Base-by-base conservation (phyloP, 1,284 basidiomycete genomes). In the Ceratobasidium sp. region DNA sequence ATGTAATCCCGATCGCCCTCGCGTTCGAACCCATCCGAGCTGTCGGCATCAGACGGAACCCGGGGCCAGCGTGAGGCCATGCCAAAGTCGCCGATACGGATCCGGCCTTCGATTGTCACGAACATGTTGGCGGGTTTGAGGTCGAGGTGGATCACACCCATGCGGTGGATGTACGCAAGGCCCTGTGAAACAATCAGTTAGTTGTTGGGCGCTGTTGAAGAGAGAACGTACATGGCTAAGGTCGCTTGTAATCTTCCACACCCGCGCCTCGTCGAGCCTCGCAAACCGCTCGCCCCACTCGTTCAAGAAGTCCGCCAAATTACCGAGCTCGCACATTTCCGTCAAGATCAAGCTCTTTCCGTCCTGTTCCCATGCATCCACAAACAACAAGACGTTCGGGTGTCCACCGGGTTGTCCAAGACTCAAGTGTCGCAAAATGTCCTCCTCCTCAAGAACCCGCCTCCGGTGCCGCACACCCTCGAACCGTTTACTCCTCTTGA, bases 51-150 rank as follows among this genome's bases (percentile, higher is more conserved):
- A 13, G 79, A 76, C 7, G 73, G 72, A 3, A 79, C 70, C 50
- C 93, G 83, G 1, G 93, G 93, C 89, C 91, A 94, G 58, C 92
- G 75, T 1, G 92, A 90, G 5, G 95, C 95, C 85, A 98, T 91
- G n/a, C 97, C 97, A 83, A 99, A 99, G 79, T 99, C 97, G 15
- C 95, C 95, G 77, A 99, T 96, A 83, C 96, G 97, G 80, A 99
- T 91, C 31, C 92, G 87, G 5, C 96, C 96, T 70, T 91, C 86
- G 27, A 86, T 84, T 2, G 94, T 95, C 74, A 99, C 86, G 77
- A 99, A 94, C 68, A 99, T 90, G 77, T 99, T 99, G 69, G 93
- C 96, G 13, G 97, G 97, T 82, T 99, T 99, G 74, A 99, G 83
- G 80, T 99, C 97, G 68, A 99, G 86, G 80, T 99, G 97, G 65